Evolutionary conservation across 805 yeast genomes (phyloP).

Genomic region (Metschnikowia cerradonensis): DNA sequence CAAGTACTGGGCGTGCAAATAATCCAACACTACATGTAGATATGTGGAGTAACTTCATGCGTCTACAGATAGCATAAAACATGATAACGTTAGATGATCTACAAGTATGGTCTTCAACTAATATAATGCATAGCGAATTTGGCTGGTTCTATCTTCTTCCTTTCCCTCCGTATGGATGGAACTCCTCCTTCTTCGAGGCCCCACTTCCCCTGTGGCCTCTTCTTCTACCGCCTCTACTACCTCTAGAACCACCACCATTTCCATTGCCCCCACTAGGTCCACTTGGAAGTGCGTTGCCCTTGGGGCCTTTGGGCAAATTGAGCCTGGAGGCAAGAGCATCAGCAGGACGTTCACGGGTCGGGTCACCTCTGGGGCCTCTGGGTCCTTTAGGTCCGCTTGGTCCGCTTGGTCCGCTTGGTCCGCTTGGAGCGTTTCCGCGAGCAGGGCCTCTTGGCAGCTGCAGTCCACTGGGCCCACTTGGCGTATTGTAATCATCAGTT

Average conservation of each 20-base stretch:
- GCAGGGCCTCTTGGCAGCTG: constrained; percentile 12
- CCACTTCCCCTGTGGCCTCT: constrained; percentile 21
- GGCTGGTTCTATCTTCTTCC: constrained; percentile 23
- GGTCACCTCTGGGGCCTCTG: neutral
- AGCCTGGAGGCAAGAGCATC: constrained; percentile 18
- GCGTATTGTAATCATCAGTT: neutral
- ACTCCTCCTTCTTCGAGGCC: constrained; percentile 25
- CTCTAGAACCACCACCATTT: constrained; percentile 31
- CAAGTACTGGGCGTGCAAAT: too few relatives aligned
- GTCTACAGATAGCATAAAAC: too few relatives aligned
- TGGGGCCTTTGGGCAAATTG: constrained; percentile 52
- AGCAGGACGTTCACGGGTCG: constrained; percentile 7
- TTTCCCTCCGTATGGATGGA: constrained; percentile 41
- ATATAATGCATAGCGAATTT: neutral
- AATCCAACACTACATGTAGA: too few relatives aligned
- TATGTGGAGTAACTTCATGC: too few relatives aligned
- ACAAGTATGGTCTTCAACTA: neutral
- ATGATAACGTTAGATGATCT: neutral
- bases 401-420: neutral
- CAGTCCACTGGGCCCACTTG: constrained; percentile 1
- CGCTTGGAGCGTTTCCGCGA: neutral
- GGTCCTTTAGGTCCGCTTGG: neutral
- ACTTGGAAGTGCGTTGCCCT: constrained; percentile 9
- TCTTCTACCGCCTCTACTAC: constrained; percentile 23
- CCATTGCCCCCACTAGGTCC: constrained; percentile 22